Base-by-base conservation (phyloP, 768 basidiomycete genomes). In the Rhizopogon roseolus region DNA sequence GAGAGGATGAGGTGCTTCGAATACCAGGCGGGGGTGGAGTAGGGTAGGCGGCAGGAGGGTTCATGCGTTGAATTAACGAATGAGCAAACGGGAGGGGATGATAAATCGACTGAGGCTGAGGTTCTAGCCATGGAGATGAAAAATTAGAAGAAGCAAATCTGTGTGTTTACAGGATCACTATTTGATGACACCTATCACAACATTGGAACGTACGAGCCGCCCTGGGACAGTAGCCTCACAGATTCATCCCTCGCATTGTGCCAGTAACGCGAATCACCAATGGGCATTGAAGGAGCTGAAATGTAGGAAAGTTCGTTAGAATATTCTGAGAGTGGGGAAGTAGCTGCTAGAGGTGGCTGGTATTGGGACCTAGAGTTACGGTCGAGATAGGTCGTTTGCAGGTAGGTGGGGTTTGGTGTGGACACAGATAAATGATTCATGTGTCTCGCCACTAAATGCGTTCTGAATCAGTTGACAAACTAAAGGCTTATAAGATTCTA, bases 1-100 rank as follows among this genome's bases (percentile, higher is more conserved):
- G 79, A 11, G 89, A 90, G 14, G 88, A 90, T 1, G 88, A 86
- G 1, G 79, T 81, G n/a, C 77, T 73, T 37, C 72, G 78, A 39
- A 87, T 81, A 11, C 78, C 77, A 1, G 85, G 85, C 16, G 77
- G 76, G 1, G 87, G 85, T 22, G 85, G 85, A 2, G 88, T 88
- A 2, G 87, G 88, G 69, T 90, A 90, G 2, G 81, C 77, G 4
- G 76, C 73, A 16, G 76, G 75, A n/a, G 87, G 83, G 4, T 75
- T 67, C 32, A 80, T 77, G 13, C 80, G 80, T 53, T 86, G 86
- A 50, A 89, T 76, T 22, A 91, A 61, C 3, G 86, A 81, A 53
- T 82, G 82, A 0, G 87, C 81, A 61, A 89, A 81, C 0, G 81
- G 66, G 8, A 71, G 76, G 1, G 82, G 76, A 44, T 80, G 76